A percentile compares a stretch with the other conserved stretches of the same genome.
These are phyloP conservation scores for Fagopyrum tataricum DNA, from an alignment of 148 eudicot genomes.

Conservation along the genomic window DNA sequence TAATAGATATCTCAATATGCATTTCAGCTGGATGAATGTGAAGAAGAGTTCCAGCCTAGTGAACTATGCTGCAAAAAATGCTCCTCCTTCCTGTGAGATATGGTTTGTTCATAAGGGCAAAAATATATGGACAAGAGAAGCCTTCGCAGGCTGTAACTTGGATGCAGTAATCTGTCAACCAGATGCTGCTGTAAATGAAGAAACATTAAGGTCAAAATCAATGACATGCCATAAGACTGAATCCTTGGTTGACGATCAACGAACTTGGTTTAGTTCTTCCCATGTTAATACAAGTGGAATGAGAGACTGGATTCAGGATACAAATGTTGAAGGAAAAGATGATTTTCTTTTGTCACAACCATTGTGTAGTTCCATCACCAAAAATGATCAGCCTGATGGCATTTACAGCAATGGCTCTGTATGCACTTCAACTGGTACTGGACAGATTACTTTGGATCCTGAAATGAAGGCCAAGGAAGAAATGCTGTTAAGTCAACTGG, in stretches of 20 bases:
- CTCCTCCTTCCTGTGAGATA: slow-evolving; percentile 67
- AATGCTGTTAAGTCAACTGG: slow-evolving; percentile 31
- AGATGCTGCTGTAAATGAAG: slow-evolving; percentile 18
- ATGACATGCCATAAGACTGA: slow-evolving; percentile 21
- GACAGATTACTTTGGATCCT: slow-evolving; percentile 26
- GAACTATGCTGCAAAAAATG: slow-evolving; percentile 48
- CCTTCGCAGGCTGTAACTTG: slow-evolving; percentile 23
- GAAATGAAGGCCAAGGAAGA: slow-evolving; percentile 38
- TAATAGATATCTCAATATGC: slow-evolving; percentile 8
- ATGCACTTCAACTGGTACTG: slow-evolving; percentile 26
- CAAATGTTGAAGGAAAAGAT: slow-evolving; percentile 19
- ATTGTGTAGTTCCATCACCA: slow-evolving; percentile 16
- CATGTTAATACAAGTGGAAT: slow-evolving; percentile 16
- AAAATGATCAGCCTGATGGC: slow-evolving; percentile 13
- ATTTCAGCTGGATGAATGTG: slow-evolving; percentile 47
- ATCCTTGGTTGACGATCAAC: slow-evolving; percentile 20
- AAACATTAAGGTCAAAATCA: slow-evolving; percentile 33
- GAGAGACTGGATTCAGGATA: slow-evolving; percentile 22
- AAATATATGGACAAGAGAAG: slow-evolving; percentile 61
- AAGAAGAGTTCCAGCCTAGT: slow-evolving; percentile 48
- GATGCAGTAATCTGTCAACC: slow-evolving; percentile 11
- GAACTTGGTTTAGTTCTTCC: slow-evolving; percentile 28
- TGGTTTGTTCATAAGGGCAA: slow-evolving; percentile 67
- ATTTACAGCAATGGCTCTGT: slow-evolving; percentile 22
- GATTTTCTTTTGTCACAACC: slow-evolving; percentile 20